Evolutionary conservation across 2,329 filamentous ascomycete species (phyloP).

Genomic region (Hypoxylon rubiginosum): DNA sequence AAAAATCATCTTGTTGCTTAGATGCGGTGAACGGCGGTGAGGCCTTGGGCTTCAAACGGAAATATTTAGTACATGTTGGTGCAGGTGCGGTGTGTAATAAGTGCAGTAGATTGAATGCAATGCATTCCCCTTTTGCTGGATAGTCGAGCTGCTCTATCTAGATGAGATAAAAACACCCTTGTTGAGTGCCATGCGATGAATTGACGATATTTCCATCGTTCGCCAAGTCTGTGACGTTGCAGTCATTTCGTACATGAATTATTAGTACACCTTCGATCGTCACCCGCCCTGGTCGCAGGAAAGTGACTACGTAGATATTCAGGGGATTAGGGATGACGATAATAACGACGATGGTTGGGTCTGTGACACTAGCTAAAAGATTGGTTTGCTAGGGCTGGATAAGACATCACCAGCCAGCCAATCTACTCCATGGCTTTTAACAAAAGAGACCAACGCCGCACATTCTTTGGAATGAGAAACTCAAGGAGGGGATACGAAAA

Average conservation of each 20-base stretch:
- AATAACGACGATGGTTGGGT: slow-evolving; percentile 29
- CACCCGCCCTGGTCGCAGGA: slow-evolving; percentile 15
- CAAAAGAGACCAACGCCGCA: slow-evolving; percentile 31
- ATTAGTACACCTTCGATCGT: slow-evolving; percentile 19
- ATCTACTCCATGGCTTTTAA: not conserved
- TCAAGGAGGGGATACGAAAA: slow-evolving; percentile 20
- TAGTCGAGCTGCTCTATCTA: slow-evolving; percentile 22
- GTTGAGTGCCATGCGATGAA: slow-evolving; percentile 25
- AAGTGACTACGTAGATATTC: slow-evolving; percentile 22
- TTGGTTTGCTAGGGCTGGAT: slow-evolving; percentile 40
- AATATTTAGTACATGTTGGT: slow-evolving; percentile 7
- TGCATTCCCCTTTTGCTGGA: slow-evolving; percentile 31
- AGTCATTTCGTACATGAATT: slow-evolving; percentile 25
- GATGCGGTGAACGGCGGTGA: slow-evolving; percentile 38
- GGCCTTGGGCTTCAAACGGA: slow-evolving; percentile 26
- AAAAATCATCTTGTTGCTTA: slow-evolving; percentile 6
- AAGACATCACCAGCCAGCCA: slow-evolving; percentile 32
- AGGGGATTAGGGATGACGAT: slow-evolving; percentile 44
- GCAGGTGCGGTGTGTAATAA: slow-evolving; percentile 14
- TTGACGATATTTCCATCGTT: slow-evolving; percentile 10
- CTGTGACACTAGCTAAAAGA: slow-evolving; percentile 27
- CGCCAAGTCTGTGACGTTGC: slow-evolving; percentile 34
- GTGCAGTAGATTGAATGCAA: slow-evolving; percentile 29
- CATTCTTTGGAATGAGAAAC: slow-evolving; percentile 37
- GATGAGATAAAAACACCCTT: too few species aligned